Evolutionary conservation across 495 filamentous ascomycete genomes (phyloP).

Genomic region (Achaetomiella virescens): DNA sequence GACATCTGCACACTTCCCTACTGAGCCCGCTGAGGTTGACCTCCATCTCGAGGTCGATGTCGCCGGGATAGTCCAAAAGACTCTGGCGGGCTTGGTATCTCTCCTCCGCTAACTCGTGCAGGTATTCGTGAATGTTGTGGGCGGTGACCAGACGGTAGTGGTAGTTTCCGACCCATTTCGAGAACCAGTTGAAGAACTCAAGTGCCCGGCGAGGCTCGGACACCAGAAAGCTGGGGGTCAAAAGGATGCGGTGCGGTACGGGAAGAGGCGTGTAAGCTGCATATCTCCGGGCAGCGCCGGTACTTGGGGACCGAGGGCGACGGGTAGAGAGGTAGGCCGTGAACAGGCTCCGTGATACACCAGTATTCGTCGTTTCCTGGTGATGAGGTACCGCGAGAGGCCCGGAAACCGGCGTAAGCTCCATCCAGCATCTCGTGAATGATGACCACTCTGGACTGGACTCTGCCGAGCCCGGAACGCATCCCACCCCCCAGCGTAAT

Average conservation of each 20-base stretch:
- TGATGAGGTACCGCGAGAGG: constrained; percentile 15
- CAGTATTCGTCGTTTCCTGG: constrained; percentile 24
- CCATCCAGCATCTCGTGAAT: constrained; percentile 30
- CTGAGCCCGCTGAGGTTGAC: constrained; percentile 23
- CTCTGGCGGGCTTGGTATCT: constrained; percentile 31
- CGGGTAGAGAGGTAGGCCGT: constrained; percentile 19
- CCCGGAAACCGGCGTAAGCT: constrained; percentile 25
- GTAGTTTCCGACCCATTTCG: constrained; percentile 21
- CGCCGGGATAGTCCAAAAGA: constrained; percentile 7
- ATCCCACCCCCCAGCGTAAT: constrained; percentile 24
- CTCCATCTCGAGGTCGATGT: constrained; percentile 15
- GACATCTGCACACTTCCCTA: constrained; percentile 19
- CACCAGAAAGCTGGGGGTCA: constrained; percentile 59
- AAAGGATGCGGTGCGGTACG: constrained; percentile 49
- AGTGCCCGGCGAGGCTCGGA: constrained; percentile 44
- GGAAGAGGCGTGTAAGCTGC: constrained; percentile 49
- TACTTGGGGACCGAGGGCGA: constrained; percentile 11
- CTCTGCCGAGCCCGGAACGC: constrained; percentile 18
- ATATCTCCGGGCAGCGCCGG: constrained; percentile 20
- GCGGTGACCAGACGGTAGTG: constrained; percentile 29
- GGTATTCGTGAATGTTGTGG: constrained; percentile 39
- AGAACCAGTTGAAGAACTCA: constrained; percentile 55
- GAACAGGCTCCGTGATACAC: constrained; percentile 27
- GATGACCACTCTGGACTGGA: constrained; percentile 25
- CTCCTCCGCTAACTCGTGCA: constrained; percentile 34